phyloP scores from a whole-genome alignment of 225 moss, liverwort and hornwort genomes.

The Bryum argenteum region DNA sequence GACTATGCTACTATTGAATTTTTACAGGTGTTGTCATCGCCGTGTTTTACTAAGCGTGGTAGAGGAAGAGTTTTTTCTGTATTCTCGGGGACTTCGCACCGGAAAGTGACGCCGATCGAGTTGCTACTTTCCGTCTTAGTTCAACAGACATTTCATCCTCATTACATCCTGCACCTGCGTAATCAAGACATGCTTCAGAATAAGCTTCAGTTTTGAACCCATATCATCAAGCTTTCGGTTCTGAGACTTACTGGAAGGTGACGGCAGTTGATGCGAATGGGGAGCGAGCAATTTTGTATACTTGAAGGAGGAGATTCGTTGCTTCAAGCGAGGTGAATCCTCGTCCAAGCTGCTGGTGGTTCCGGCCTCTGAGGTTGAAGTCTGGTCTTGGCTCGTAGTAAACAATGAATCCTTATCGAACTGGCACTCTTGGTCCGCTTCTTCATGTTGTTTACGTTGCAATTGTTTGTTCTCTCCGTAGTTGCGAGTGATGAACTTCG shows the following conservation, averaged over 20 bases:
- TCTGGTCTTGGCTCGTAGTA: conserved; percentile 53
- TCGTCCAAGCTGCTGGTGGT: conserved; percentile 53
- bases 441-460: conserved; percentile 32
- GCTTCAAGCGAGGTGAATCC: conserved; percentile 45
- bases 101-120: conserved; percentile 8
- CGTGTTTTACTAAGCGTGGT: conserved; percentile 27
- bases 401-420: conserved; percentile 52
- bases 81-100: conserved; percentile 29
- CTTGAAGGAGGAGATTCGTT: conserved; percentile 33
- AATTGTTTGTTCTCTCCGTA: conserved; percentile 38
- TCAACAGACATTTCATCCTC: conserved; percentile 34
- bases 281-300: conserved; percentile 25
- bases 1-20: not conserved
- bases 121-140: conserved; percentile 34
- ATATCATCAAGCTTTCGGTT: no score
- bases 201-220: no score
- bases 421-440: conserved; percentile 47
- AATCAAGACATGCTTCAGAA: not conserved
- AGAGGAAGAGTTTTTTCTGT: conserved; percentile 41
- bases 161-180: conserved; percentile 28
- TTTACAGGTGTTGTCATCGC: not conserved
- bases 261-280: conserved; percentile 35
- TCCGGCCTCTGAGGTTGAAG: conserved; percentile 48
- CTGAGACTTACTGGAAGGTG: conserved; percentile 27
- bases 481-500: conserved; percentile 28